Conservation (phyloP, 2,329 filamentous ascomycete genomes). For the Karstenula rhodostoma region DNA sequence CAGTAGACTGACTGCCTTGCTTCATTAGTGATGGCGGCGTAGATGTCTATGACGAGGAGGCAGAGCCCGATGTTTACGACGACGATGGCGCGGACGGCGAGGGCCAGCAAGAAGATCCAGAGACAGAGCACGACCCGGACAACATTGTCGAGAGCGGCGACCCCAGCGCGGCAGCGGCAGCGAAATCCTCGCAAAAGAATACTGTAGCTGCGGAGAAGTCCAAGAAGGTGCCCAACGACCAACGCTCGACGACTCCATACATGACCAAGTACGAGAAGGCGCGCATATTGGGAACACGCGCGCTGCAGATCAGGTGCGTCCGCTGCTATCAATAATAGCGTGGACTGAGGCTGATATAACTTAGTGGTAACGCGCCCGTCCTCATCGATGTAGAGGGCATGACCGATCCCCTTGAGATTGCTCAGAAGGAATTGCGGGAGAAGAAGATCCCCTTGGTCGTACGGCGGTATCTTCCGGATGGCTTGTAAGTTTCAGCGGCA, state of each 20-base stretch:
- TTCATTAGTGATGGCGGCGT: slow-evolving; percentile 50
- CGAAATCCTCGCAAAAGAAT: slow-evolving; percentile 57
- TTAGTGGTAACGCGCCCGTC: slow-evolving; percentile 95
- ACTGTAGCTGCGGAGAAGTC: slow-evolving; percentile 67
- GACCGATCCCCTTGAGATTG: slow-evolving; percentile 96
- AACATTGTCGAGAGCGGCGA: slow-evolving; percentile 61
- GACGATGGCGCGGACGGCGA: slow-evolving; percentile 66
- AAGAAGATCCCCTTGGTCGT: slow-evolving; percentile 99
- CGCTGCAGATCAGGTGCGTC: slow-evolving; percentile 89
- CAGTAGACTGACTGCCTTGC: slow-evolving; percentile 23
- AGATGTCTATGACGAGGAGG: slow-evolving; percentile 65
- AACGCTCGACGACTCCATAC: slow-evolving; percentile 93
- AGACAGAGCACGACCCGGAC: slow-evolving; percentile 38
- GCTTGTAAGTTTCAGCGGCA: slow-evolving; percentile 72
- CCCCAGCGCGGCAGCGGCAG: slow-evolving; percentile 57
- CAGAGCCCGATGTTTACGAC: slow-evolving; percentile 71
- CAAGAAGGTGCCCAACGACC: slow-evolving; percentile 89
- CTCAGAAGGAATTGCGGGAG: slow-evolving; percentile 94
- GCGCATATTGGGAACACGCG: slow-evolving; percentile 89
- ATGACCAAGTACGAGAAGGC: slow-evolving; percentile 99
- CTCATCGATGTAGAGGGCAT: slow-evolving; percentile 96
- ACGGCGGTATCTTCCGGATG: slow-evolving; percentile 93
- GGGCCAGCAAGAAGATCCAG: slow-evolving; percentile 44
- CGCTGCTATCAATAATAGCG: neutral
- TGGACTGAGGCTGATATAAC: slow-evolving; percentile 25